Base-by-base conservation (phyloP, 2,329 filamentous ascomycete species). In the Annulohypoxylon truncatum region DNA sequence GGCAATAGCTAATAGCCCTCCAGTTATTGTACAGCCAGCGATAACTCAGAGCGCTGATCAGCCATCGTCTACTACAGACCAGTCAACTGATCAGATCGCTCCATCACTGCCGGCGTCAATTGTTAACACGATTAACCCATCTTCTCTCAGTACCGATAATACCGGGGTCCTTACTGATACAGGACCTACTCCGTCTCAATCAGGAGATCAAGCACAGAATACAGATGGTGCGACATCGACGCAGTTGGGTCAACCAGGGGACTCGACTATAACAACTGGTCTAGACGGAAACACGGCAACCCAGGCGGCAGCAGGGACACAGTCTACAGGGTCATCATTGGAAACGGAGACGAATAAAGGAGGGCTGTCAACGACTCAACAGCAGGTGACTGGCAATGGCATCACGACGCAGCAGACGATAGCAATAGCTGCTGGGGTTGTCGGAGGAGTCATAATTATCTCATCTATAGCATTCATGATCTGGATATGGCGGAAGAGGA, bases 361-460 rank as follows among this genome's bases (percentile, higher is more conserved):
- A 51, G 75, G 44, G n/a, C 22, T 69, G 18, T 54, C 69, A 38
- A 55, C 40, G 29, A 69, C 50, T 9, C 66, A 66, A 35, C 60
- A 69, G 44, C 71, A 68, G 73, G 71, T 66, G 61, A 75, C 18
- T 56, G 74, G 68, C 22, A 73, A 66, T 52, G 71, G 67, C 20
- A 72, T 70, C 53, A 76, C 72, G 24, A 75, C 74, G 1, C 70
- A 75, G 26, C 79, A 77, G 5, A 81, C 81, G 0, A 76, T 80
- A 24, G 81, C 82, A 4, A 79, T 88, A 44, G 83, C 83, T 0
- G 85, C 83, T 8, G 82, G 85, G 38, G 82, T 86, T 2, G 75
- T 86, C 3, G 86, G 85, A 26, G 82, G 82, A 3, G 73, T 85
- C 1, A 80, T 82, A 0, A 76, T 80, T n/a, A 67, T 84, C 33